Evolutionary conservation across 2,329 filamentous ascomycete species (phyloP).

Genomic region (Beauveria varroae): DNA sequence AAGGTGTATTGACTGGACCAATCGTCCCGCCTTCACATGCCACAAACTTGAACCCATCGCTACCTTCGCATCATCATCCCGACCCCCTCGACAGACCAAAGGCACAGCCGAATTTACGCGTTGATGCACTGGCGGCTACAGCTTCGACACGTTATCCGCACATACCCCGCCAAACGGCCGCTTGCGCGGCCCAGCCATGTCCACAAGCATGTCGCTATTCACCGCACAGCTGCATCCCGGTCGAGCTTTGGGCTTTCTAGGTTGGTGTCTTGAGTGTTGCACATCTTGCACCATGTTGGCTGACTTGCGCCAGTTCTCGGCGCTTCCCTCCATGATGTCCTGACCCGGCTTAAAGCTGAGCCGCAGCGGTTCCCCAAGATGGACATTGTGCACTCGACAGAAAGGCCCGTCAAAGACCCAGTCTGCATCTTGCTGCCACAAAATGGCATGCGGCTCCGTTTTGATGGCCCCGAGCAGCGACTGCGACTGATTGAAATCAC

Average conservation of each 20-base stretch:
- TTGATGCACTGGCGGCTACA: background rate
- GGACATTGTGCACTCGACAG: conserved; percentile 72
- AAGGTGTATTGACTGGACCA: background rate
- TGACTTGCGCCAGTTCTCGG: conserved; percentile 59
- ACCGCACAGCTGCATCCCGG: conserved; percentile 59
- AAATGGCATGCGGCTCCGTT: conserved; percentile 84
- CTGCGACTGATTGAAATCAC: conserved; percentile 83
- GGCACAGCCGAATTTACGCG: background rate
- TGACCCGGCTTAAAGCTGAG: conserved; percentile 82
- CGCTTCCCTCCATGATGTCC: conserved; percentile 80
- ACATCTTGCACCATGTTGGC: background rate
- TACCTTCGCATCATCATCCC: background rate
- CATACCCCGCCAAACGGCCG: conserved; percentile 3
- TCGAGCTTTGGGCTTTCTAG: conserved; percentile 56
- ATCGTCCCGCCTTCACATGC: background rate
- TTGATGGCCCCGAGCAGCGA: conserved; percentile 89
- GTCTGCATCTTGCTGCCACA: conserved; percentile 68
- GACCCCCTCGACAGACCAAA: background rate
- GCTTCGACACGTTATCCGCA: background rate
- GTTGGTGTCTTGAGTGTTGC: conserved; percentile 18
- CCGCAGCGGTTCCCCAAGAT: conserved; percentile 75
- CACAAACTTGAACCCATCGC: background rate
- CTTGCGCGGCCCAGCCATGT: background rate
- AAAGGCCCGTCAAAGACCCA: conserved; percentile 65
- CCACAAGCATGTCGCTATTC: conserved; percentile 39